Percentiles rank a stretch among this genome's conserved stretches.
phyloP scores from a whole-genome alignment of 1,284 basidiomycete species.

The Porogramme epimiltina region DNA sequence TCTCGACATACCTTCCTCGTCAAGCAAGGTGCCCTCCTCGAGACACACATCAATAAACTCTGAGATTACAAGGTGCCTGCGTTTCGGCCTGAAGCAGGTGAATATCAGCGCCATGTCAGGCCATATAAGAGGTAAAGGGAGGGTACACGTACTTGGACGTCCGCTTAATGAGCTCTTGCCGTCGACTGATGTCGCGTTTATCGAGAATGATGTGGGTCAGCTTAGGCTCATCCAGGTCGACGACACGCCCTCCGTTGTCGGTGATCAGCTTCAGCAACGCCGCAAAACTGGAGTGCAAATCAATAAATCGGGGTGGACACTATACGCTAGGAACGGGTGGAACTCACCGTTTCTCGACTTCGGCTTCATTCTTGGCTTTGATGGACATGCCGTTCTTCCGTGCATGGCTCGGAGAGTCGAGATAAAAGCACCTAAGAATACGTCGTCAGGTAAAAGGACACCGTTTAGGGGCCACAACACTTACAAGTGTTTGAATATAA shows the following conservation, averaged over 20 bases:
- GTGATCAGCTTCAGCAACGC: conserved; percentile 54
- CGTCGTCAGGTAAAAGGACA: too few relatives aligned
- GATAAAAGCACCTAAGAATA: conserved; percentile 87
- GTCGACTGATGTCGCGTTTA: conserved; percentile 72
- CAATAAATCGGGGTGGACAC: not conserved
- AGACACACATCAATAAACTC: conserved; percentile 79
- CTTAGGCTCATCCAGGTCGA: conserved; percentile 69
- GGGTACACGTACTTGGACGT: conserved; percentile 61
- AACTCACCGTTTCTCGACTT: conserved; percentile 53
- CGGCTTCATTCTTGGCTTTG: conserved; percentile 55
- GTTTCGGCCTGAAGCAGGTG: conserved; percentile 60
- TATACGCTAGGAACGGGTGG: not conserved
- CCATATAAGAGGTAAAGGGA: conserved; percentile 12
- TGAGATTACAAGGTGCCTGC: conserved; percentile 74
- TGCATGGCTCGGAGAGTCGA: conserved; percentile 82
- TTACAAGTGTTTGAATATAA: conserved; percentile 80
- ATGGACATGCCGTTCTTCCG: conserved; percentile 58
- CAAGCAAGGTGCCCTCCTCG: conserved; percentile 77
- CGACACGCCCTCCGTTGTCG: conserved; percentile 73
- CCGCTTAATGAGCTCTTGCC: conserved; percentile 66
- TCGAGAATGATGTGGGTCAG: conserved; percentile 87
- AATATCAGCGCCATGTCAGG: not conserved
- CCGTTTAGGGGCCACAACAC: conserved; percentile 26
- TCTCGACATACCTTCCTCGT: conserved; percentile 78
- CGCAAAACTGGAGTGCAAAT: conserved; percentile 49